Base-by-base conservation (phyloP, 225 moss, liverwort and hornwort genomes). In the Asterella californica region DNA sequence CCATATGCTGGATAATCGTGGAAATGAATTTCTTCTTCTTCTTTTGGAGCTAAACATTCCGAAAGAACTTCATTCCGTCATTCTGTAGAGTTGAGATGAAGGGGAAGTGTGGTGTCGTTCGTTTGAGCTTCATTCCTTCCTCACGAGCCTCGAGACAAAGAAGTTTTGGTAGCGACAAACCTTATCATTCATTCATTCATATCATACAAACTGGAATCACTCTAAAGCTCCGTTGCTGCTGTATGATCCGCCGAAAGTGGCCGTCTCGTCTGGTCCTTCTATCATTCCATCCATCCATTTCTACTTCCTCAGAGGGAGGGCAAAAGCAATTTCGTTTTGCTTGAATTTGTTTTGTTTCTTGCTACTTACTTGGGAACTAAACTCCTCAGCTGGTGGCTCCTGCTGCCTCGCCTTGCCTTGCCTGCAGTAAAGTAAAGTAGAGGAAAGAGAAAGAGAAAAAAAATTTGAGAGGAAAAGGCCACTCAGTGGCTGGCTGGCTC, bases 111-210 rank as follows among this genome's bases (percentile, higher is more conserved):
- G n/a, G n/a, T n/a, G n/a, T n/a, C n/a, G n/a, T n/a, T n/a, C n/a
- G 61, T 27, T 61, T 25, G n/a, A 25, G 61, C 9, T 61, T 18
- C 61, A 61, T 25, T 27, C 61, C 61, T 61, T 21, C 61, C 61
- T 61, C 61, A 25, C n/a, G 25, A 61, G 61, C n/a, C 61, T 27
- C 61, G 25, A 61, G 9, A 61, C n/a, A 61, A 61, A 61, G 9
- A n/a, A 61, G 33, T 34, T 67, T 34, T 36, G 9, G 12, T 67
- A 15, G 5, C 67, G 34, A 67, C 67, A 67, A 65, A 67, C 67
- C 67, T 67, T 67, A 67, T 67, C 67, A 67, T 67, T 12, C 33
- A 65, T 32, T 10, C 30, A 67, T 67, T 67, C 17, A 34, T 67
- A 33, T 36, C 67, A 11, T 67, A 33, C 67, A 33, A 17, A 33